Base-by-base conservation (phyloP, 768 basidiomycete genomes). In the Coprinopsis sp. region DNA sequence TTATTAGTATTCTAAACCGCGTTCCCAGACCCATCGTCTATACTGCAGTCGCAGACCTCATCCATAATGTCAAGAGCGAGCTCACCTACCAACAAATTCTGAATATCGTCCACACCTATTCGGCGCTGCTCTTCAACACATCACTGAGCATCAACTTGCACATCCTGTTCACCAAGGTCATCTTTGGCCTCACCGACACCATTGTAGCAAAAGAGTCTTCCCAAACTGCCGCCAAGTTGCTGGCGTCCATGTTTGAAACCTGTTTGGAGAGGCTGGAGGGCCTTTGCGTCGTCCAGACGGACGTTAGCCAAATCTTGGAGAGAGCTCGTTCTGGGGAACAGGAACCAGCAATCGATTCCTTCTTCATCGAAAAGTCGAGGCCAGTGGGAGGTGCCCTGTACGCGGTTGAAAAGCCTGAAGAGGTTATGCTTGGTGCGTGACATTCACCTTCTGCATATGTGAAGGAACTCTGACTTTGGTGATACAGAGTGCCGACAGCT, bases 81-180 rank as follows among this genome's bases (percentile, higher is more conserved):
- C 78, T 98, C 30, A 80, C 81, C 2, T 72, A 84, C 4, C 64
- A 77, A 7, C 93, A 95, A 57, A 70, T 97, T 16, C 73, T 80
- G 3, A 79, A 80, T 14, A 80, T 95, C 47, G 81, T 92, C 21
- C 81, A 87, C 55, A 79, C 89, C 44, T 96, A 90, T 62, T 88
- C 92, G 1, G 81, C 84, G 39, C 82, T 91, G 58, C 78, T 96
- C 40, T 95, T 97, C 66, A 92, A 96, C 59, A 79, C 89, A 2
- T 82, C 87, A 16, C 77, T 94, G 37, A 76, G 81, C 7, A 82
- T 78, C 54, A 82, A 79, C 46, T 79, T 94, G 27, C 93, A 97
- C 58, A 90, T 89, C 11, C 75, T 97, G 61, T 91, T 89, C 53
- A 86, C 87, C 43, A 98, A 97, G 65, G 83, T 96, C 68, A 83